A percentile compares a stretch with the other conserved stretches of the same genome.
phyloP scores from a whole-genome alignment of 345 rosid species.

The Euclidium syriacum region DNA sequence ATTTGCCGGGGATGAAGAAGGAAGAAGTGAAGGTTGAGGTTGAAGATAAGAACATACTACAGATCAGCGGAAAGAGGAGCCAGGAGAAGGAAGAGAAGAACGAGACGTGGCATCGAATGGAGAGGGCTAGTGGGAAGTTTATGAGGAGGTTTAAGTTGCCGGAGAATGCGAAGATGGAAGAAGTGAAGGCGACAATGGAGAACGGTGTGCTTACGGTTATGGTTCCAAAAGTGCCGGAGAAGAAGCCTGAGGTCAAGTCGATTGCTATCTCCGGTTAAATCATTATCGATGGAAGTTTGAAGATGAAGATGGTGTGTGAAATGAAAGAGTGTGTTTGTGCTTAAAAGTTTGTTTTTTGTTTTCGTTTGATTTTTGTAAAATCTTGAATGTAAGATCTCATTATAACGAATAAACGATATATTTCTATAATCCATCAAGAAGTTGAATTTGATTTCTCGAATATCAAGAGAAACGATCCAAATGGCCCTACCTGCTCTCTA shows the following conservation, averaged over 20 bases:
- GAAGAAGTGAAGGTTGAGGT: constrained; percentile 42
- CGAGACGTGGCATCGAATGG: constrained; percentile 30
- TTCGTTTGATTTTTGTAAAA: background rate
- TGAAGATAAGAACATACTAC: constrained; percentile 32
- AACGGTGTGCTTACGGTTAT: constrained; percentile 45
- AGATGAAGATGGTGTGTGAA: background rate
- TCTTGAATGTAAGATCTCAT: background rate
- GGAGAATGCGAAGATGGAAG: constrained; percentile 31
- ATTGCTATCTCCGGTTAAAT: constrained; percentile 44
- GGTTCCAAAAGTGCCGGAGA: constrained; percentile 37
- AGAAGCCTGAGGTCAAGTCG: constrained; percentile 38
- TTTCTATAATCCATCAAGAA: background rate
- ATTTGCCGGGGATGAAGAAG: constrained; percentile 33
- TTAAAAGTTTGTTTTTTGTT: background rate
- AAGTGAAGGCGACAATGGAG: constrained; percentile 50
- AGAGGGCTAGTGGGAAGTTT: constrained; percentile 32
- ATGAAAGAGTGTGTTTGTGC: background rate
- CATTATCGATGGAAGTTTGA: background rate
- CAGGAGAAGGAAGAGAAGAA: constrained; percentile 36
- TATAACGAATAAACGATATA: constrained; percentile 10
- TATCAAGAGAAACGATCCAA: too few species aligned
- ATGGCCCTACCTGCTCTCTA: too few species aligned
- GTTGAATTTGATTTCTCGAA: too few species aligned
- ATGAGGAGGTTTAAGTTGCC: constrained; percentile 35
- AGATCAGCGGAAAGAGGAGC: constrained; percentile 37